Conservation (phyloP, 768 basidiomycete genomes). For the Termitomyces titanicus region DNA sequence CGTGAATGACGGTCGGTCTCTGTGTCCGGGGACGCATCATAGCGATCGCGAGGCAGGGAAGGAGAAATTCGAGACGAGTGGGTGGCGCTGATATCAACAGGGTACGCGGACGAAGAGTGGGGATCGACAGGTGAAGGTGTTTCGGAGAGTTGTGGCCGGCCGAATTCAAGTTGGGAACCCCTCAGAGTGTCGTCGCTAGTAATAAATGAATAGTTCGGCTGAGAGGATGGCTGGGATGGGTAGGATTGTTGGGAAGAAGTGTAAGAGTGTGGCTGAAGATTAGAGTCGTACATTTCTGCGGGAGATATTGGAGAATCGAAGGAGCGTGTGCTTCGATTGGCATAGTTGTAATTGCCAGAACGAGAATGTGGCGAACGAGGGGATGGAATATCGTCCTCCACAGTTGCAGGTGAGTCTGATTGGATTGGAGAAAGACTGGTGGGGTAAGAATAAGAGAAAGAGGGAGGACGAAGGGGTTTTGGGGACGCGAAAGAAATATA, state of each 20-base stretch:
- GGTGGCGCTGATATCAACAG: slow-evolving; percentile 38
- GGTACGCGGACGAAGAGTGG: slow-evolving; percentile 30
- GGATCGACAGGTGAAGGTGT: slow-evolving; percentile 44
- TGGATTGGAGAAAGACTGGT: slow-evolving; percentile 21
- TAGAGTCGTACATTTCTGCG: slow-evolving; percentile 28
- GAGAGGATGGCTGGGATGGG: slow-evolving; percentile 9
- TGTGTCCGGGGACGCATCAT: slow-evolving; percentile 29
- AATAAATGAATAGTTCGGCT: slow-evolving; percentile 23
- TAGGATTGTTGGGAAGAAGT: slow-evolving; percentile 20
- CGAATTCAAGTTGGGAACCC: slow-evolving; percentile 21
- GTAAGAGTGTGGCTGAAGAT: slow-evolving; percentile 16
- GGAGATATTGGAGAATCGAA: slow-evolving; percentile 29
- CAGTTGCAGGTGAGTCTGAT: slow-evolving; percentile 26
- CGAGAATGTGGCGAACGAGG: slow-evolving; percentile 28
- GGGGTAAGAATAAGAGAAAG: slow-evolving; percentile 20
- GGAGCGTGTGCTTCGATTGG: slow-evolving; percentile 22
- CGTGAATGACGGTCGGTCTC: slow-evolving; percentile 38
- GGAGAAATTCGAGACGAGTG: slow-evolving; percentile 36
- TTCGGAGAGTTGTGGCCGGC: slow-evolving; percentile 29
- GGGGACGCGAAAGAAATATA: slow-evolving; percentile 21
- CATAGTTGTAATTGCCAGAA: slow-evolving; percentile 30
- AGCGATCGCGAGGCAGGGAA: slow-evolving; percentile 38
- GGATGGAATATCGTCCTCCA: slow-evolving; percentile 32
- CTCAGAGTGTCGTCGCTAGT: slow-evolving; percentile 22
- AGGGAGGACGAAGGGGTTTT: slow-evolving; percentile 21